Conservation (phyloP, 2,329 filamentous ascomycete genomes). For the Talaromyces albobiverticillius region DNA sequence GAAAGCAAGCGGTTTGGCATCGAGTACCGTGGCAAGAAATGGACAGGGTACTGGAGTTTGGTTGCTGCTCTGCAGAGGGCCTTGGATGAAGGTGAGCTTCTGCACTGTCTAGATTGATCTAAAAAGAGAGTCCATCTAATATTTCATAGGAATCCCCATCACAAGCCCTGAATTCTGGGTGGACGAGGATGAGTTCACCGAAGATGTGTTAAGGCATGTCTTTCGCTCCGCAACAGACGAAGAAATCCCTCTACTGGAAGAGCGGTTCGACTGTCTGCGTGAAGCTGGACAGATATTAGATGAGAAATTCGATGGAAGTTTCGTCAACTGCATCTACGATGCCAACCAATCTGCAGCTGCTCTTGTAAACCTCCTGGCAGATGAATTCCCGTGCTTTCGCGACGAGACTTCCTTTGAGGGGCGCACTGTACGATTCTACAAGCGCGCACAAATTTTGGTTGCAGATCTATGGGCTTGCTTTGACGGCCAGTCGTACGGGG, state of each 20-base stretch:
- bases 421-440: constrained; percentile 76
- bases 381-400: constrained; percentile 79
- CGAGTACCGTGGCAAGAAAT: constrained; percentile 73
- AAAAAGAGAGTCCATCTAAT: not conserved
- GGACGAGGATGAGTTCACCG: constrained; percentile 69
- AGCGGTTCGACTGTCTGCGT: constrained; percentile 74
- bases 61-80: constrained; percentile 84
- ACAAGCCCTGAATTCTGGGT: constrained; percentile 86
- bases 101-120: not conserved
- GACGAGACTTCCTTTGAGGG: constrained; percentile 76
- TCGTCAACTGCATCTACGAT: constrained; percentile 68
- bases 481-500: constrained; percentile 72
- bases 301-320: constrained; percentile 73
- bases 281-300: constrained; percentile 80
- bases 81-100: constrained; percentile 71
- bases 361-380: constrained; percentile 80
- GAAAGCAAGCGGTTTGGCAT: constrained; percentile 72
- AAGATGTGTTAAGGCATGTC: constrained; percentile 69
- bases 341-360: constrained; percentile 76
- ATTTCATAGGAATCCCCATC: constrained; percentile 69
- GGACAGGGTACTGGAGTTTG: constrained; percentile 95
- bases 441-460: constrained; percentile 92
- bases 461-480: constrained; percentile 98
- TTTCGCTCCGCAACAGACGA: constrained; percentile 86
- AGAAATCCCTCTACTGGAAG: constrained; percentile 76